Percentiles rank a stretch among this genome's conserved stretches.
Conservation (phyloP, 441 rosid genomes). For the Populus hybrid region DNA sequence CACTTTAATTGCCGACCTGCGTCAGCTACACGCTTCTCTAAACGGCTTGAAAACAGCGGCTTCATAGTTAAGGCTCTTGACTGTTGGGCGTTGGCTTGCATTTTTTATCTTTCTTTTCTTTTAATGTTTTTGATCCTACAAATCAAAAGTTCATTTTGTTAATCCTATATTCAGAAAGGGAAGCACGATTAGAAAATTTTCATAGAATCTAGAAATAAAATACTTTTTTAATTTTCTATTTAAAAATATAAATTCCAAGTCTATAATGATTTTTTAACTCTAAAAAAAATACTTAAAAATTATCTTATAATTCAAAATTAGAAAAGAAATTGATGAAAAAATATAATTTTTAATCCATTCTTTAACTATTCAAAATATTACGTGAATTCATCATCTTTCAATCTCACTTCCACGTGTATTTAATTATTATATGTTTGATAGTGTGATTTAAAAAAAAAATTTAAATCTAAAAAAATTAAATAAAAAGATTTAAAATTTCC, state of each 20-base stretch:
- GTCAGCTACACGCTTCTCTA: background rate
- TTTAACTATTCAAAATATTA: no score
- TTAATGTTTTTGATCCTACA: background rate
- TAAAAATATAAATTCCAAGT: no score
- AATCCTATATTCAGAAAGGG: background rate
- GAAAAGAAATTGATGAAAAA: no score
- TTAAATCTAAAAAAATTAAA: no score
- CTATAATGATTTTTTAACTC: background rate
- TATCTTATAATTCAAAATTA: background rate
- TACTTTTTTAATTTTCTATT: no score
- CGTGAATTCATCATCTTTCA: no score
- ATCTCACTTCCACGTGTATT: background rate
- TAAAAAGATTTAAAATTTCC: background rate
- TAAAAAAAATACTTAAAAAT: background rate
- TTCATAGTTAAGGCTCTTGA: background rate
- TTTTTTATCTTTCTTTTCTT: background rate
- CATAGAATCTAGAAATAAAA: background rate
- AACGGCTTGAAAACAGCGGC: background rate
- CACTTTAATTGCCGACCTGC: background rate
- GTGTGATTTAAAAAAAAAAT: no score
- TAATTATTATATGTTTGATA: no score
- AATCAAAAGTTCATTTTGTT: background rate
- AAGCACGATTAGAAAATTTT: background rate
- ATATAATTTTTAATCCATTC: no score
- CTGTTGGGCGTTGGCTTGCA: background rate